A percentile compares a stretch with the other conserved stretches of the same genome.
phyloP scores from a whole-genome alignment of 345 rosid species.

The Brassica incana region DNA sequence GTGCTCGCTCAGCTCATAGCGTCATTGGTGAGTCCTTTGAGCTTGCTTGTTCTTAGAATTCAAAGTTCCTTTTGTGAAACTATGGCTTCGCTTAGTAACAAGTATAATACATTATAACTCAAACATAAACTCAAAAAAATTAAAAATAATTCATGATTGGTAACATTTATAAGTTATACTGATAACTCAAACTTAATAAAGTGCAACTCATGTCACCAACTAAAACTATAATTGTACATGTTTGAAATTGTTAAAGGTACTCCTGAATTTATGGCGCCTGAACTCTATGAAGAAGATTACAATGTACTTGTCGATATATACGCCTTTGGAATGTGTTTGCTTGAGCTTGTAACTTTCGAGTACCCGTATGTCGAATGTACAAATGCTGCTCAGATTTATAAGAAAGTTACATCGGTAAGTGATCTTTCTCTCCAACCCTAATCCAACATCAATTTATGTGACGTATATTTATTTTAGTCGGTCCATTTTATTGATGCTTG shows the following conservation, averaged over 20 bases:
- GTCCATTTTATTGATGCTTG: constrained; percentile 1
- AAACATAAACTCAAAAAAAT: neutral
- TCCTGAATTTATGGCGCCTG: constrained; percentile 99
- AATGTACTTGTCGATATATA: constrained; percentile 95
- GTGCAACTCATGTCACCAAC: neutral
- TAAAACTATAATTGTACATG: neutral
- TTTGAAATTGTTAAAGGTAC: constrained; percentile 58
- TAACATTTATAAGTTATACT: neutral
- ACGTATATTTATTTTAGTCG: neutral
- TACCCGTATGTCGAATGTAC: constrained; percentile 87
- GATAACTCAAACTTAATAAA: neutral
- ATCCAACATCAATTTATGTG: neutral
- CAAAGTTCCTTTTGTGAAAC: neutral
- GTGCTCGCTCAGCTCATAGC: constrained; percentile 81
- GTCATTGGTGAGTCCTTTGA: constrained; percentile 60
- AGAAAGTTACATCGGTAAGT: constrained; percentile 86
- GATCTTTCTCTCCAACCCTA: neutral
- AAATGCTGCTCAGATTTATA: constrained; percentile 94
- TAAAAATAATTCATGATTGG: neutral
- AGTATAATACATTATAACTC: neutral
- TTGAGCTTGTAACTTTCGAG: constrained; percentile 89
- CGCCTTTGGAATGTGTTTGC: constrained; percentile 96
- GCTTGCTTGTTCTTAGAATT: neutral
- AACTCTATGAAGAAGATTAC: constrained; percentile 95
- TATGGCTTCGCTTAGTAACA: neutral